Percentiles rank a stretch among this genome's conserved stretches.
Conservation (phyloP, 495 filamentous ascomycete species). For the Thozetella sp. region DNA sequence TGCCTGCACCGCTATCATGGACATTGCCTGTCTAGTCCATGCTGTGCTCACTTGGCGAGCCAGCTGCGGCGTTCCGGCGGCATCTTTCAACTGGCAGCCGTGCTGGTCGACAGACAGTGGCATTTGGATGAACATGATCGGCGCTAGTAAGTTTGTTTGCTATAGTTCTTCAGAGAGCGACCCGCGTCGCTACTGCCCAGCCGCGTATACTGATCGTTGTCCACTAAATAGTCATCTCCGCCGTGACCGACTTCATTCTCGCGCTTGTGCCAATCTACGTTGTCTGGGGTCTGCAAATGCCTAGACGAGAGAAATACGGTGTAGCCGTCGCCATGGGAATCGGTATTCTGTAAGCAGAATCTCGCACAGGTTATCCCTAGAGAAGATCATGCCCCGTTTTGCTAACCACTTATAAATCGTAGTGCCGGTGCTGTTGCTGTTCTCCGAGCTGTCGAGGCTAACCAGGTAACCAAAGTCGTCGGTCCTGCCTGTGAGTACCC, state of each 20-base stretch:
- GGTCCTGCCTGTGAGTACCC: no score
- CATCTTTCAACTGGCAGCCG: no score
- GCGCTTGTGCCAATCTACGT: constrained; percentile 10
- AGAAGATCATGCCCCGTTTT: no score
- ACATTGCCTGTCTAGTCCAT: no score
- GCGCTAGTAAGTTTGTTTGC: neutral
- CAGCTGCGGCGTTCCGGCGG: no score
- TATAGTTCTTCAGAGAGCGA: no score
- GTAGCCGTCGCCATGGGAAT: constrained; percentile 16
- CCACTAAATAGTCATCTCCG: constrained; percentile 6
- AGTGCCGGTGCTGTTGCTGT: constrained; percentile 14
- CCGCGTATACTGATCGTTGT: neutral
- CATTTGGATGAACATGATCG: constrained; percentile 4
- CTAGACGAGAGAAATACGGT: constrained; percentile 16
- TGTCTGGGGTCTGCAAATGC: constrained; percentile 12
- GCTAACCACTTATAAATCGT: constrained; percentile 3
- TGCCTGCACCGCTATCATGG: no score
- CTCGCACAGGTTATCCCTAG: no score
- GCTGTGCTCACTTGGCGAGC: no score
- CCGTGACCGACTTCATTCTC: constrained; percentile 12
- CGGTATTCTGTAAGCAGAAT: constrained; percentile 16
- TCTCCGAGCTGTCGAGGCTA: constrained; percentile 5
- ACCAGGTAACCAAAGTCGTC: neutral
- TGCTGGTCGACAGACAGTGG: constrained; percentile 4
- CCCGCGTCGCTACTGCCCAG: no score